A percentile compares a stretch with the other conserved stretches of the same genome.
These are phyloP conservation scores for Rhypophila decipiens DNA, from an alignment of 495 filamentous ascomycete genomes.

Conservation along the genomic window DNA sequence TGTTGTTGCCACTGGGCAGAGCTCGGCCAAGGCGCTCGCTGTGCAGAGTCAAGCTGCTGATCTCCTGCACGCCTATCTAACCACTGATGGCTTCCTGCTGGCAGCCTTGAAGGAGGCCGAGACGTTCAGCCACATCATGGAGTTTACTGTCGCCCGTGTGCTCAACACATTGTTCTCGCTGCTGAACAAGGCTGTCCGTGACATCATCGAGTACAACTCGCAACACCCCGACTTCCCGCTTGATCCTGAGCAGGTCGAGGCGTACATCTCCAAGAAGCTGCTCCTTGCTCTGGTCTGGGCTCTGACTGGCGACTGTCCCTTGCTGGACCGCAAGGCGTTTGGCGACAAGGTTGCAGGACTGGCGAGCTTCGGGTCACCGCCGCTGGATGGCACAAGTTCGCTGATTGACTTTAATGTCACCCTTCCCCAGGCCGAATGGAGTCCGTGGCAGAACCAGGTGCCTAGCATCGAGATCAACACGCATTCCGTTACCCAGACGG, in stretches of 20 bases:
- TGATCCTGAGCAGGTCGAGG: slow-evolving; percentile 79
- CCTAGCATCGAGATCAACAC: slow-evolving; percentile 94
- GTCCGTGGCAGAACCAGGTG: slow-evolving; percentile 87
- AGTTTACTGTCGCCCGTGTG: slow-evolving; percentile 83
- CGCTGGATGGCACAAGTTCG: slow-evolving; percentile 64
- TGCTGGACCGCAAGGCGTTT: slow-evolving; percentile 80
- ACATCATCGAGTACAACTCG: slow-evolving; percentile 89
- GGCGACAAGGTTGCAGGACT: slow-evolving; percentile 74
- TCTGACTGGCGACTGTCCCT: slow-evolving; percentile 87
- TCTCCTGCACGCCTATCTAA: slow-evolving; percentile 67
- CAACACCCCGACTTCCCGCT: slow-evolving; percentile 93
- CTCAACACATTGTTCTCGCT: slow-evolving; percentile 92
- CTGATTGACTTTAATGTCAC: slow-evolving; percentile 93
- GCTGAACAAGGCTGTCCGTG: slow-evolving; percentile 84
- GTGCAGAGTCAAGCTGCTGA: slow-evolving; percentile 71
- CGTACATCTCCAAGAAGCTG: slow-evolving; percentile 86
- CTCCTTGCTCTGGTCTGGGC: slow-evolving; percentile 90
- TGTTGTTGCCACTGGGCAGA: slow-evolving; percentile 70
- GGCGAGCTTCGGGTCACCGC: slow-evolving; percentile 77
- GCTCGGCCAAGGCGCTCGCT: slow-evolving; percentile 65
- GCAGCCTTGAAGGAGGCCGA: slow-evolving; percentile 70
- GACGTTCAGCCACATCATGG: slow-evolving; percentile 92
- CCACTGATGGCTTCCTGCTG: slow-evolving; percentile 67
- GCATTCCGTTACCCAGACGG: slow-evolving; percentile 92
- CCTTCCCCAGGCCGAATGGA: slow-evolving; percentile 81